phyloP scores from a whole-genome alignment of 2,329 filamentous ascomycete species.

The Diaporthe aspalathi region DNA sequence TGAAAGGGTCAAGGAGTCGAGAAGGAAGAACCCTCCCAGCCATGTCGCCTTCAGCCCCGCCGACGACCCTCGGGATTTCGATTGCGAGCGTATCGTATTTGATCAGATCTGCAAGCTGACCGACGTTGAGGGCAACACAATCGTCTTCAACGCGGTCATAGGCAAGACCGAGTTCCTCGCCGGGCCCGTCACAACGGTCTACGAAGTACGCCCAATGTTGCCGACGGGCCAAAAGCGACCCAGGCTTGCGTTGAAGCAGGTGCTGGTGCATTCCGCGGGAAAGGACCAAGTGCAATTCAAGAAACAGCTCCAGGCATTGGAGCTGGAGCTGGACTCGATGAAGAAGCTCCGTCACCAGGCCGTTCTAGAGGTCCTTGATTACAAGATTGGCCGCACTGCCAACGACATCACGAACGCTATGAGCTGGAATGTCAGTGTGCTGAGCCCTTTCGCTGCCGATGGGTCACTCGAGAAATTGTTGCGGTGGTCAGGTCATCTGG shows the following conservation, averaged over 20 bases:
- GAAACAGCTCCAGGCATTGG: constrained; percentile 79
- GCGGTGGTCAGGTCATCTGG: constrained; percentile 79
- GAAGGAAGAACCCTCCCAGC: constrained; percentile 64
- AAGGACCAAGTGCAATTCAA: constrained; percentile 75
- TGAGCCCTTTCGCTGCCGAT: constrained; percentile 82
- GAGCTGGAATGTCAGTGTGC: constrained; percentile 78
- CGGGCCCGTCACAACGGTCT: constrained; percentile 75
- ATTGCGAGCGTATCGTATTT: constrained; percentile 64
- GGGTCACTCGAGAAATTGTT: constrained; percentile 86
- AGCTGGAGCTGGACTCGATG: constrained; percentile 79
- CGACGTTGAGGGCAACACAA: constrained; percentile 70
- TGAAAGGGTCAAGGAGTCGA: constrained; percentile 72
- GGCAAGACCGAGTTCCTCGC: constrained; percentile 74
- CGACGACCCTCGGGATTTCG: constrained; percentile 48
- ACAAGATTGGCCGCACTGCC: constrained; percentile 73
- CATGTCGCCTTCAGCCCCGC: constrained; percentile 30
- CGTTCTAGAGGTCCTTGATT: constrained; percentile 83
- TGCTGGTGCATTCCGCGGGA: constrained; percentile 66
- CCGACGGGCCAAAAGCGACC: constrained; percentile 65
- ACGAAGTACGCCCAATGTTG: constrained; percentile 78
- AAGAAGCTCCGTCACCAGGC: constrained; percentile 82
- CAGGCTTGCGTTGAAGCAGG: constrained; percentile 80
- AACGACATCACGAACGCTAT: constrained; percentile 52
- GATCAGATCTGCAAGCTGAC: constrained; percentile 74
- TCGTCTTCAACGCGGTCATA: constrained; percentile 77